These are phyloP conservation scores for Trichocomaceae sp. DNA, from an alignment of 2,329 filamentous ascomycete species.

Conservation along the genomic window DNA sequence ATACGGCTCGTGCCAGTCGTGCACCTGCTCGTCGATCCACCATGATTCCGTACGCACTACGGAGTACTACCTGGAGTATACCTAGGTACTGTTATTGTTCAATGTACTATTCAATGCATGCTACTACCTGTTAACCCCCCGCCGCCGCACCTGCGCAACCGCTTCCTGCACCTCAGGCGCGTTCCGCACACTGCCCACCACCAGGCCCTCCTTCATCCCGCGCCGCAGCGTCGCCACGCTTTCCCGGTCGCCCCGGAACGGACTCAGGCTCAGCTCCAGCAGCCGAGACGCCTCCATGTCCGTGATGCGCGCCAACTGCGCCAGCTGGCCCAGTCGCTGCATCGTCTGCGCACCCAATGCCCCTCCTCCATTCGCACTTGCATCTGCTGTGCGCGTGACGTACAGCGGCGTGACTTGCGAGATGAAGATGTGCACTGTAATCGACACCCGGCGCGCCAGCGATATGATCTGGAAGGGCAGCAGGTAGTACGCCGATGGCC, in stretches of 20 bases:
- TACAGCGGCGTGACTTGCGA: constrained; percentile 68
- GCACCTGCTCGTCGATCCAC: too few relatives aligned
- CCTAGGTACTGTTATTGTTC: too few relatives aligned
- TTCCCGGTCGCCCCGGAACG: constrained; percentile 67
- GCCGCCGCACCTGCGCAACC: constrained; percentile 60
- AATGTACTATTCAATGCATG: too few relatives aligned
- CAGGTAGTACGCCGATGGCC: constrained; percentile 42
- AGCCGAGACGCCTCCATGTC: constrained; percentile 65
- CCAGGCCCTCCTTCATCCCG: constrained; percentile 77
- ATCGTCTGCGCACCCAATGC: constrained; percentile 43
- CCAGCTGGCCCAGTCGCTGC: constrained; percentile 62
- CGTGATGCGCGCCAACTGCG: constrained; percentile 51
- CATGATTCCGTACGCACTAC: too few relatives aligned
- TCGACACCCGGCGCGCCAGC: constrained; percentile 65
- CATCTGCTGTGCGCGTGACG: constrained; percentile 26
- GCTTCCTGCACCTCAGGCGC: constrained; percentile 79
- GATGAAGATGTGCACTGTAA: constrained; percentile 78
- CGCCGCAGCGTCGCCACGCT: constrained; percentile 58
- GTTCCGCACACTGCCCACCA: constrained; percentile 74
- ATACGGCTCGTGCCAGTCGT: too few relatives aligned
- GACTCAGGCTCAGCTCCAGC: constrained; percentile 70
- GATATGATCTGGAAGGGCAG: constrained; percentile 79
- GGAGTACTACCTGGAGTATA: too few relatives aligned
- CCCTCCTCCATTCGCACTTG: constrained; percentile 23
- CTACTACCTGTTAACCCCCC: constrained; percentile 36